Conservation (phyloP, 352 stramenopile genomes). For the Phytophthora tentaculata region DNA sequence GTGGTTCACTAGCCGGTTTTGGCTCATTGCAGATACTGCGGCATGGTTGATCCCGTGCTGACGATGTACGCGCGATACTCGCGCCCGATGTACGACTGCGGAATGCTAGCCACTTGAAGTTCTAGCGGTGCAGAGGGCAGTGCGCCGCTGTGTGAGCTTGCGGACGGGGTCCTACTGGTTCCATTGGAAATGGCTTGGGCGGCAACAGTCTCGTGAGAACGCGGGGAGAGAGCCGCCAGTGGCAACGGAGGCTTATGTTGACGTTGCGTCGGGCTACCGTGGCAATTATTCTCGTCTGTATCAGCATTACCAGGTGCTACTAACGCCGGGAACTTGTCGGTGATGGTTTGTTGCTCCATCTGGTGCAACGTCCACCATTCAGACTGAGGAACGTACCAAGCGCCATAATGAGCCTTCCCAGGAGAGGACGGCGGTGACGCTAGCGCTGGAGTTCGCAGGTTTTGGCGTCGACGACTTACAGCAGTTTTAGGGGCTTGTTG, state of each 20-base stretch:
- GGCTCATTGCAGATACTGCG: conserved; percentile 41
- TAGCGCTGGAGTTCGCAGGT: conserved; percentile 2
- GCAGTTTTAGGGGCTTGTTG: no score
- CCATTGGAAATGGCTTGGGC: neutral
- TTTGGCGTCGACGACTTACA: neutral
- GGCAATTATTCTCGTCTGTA: conserved; percentile 25
- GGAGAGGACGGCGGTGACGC: conserved; percentile 6
- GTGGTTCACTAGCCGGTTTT: neutral
- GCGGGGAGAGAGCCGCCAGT: conserved; percentile 7
- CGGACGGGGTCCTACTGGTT: conserved; percentile 9
- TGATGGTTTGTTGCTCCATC: conserved; percentile 39
- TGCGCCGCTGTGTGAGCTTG: conserved; percentile 9
- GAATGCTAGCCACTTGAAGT: conserved; percentile 39
- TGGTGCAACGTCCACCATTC: conserved; percentile 62
- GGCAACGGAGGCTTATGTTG: conserved; percentile 44
- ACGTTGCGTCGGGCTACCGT: conserved; percentile 24
- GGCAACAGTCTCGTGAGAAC: neutral
- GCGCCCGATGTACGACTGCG: conserved; percentile 60
- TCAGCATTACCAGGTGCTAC: neutral
- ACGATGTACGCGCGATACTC: conserved; percentile 63
- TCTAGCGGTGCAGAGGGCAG: conserved; percentile 25
- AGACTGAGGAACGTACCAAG: conserved; percentile 61
- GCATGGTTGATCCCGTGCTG: conserved; percentile 42
- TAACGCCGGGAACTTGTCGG: conserved; percentile 31
- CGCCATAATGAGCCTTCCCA: conserved; percentile 46